phyloP scores from a whole-genome alignment of 2,329 filamentous ascomycete genomes.

The Colletotrichum nymphaeae region DNA sequence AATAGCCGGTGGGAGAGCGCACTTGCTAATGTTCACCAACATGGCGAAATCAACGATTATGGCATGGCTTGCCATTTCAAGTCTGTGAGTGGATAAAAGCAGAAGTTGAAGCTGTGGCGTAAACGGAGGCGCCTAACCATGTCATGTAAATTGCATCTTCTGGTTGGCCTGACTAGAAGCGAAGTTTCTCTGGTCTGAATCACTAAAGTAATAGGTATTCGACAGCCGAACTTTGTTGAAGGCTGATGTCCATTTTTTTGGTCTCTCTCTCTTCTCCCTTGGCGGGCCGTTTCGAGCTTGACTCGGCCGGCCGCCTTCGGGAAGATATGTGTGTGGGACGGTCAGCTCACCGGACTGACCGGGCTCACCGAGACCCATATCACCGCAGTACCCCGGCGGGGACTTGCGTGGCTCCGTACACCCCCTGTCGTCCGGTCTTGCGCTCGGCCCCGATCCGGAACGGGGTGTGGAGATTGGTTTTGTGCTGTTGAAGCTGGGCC shows the following conservation, averaged over 20 bases:
- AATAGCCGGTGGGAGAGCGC: not conserved
- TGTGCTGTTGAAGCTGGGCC: conserved; percentile 37
- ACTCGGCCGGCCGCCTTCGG: conserved; percentile 5
- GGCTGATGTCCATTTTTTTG: conserved; percentile 28
- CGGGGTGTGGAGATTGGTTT: conserved; percentile 11
- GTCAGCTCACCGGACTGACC: conserved; percentile 28
- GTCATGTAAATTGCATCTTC: conserved; percentile 13
- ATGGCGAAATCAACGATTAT: conserved; percentile 15
- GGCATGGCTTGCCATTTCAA: conserved; percentile 20
- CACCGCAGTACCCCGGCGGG: conserved; percentile 3
- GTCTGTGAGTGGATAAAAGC: not conserved
- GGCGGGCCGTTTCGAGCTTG: conserved; percentile 29
- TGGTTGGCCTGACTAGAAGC: conserved; percentile 31
- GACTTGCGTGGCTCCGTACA: conserved; percentile 26
- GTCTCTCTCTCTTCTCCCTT: conserved; percentile 1
- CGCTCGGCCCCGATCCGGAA: conserved; percentile 27
- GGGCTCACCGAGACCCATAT: conserved; percentile 21
- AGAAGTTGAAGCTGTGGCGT: conserved; percentile 1
- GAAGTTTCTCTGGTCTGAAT: conserved; percentile 1
- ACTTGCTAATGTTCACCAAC: conserved; percentile 14
- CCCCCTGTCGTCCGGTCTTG: conserved; percentile 30
- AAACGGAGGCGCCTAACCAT: conserved; percentile 13
- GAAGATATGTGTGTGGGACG: conserved; percentile 5
- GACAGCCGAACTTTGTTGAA: conserved; percentile 34
- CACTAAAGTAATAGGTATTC: conserved; percentile 5